Evolutionary conservation across 495 filamentous ascomycete genomes (phyloP), one percentile per base, ranked within the genome.

Genomic region (Lasiosphaeriaceae sp.): DNA sequence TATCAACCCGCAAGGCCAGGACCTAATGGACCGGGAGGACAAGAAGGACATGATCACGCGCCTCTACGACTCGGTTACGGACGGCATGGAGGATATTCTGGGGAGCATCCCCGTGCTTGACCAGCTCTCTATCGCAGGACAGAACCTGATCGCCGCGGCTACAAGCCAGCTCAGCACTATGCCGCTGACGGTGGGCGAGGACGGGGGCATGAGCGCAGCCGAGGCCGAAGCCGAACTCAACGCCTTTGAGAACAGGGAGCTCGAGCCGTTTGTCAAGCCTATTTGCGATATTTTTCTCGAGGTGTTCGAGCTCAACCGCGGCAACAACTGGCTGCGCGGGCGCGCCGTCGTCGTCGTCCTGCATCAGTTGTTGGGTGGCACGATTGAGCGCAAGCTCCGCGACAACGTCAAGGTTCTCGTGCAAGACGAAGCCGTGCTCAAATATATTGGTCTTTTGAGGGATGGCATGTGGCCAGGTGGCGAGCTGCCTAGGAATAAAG

Each of bases 211-310:
- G 50, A 86, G 86, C 12, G 83, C 86, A 1, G 90, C 89, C 2
- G 95, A 99, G 74, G 93, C 93, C 2, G 92, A 97, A 69, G 92
- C 92, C 0, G 95, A 99, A 70, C 77, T 99, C 21, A 89, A 88
- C 46, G 95, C 95, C 5, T 97, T 96, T 61, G 94, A 97, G 65
- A 84, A 90, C 59, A 48, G 86, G 55, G 90, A 96, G 62, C 77
- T 90, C 0, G 90, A 96, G 66, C 95, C 95, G 7, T 97, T 99
- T 70, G 92, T 99, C 60, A 97, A 96, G 66, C 95, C 95, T 8
- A 96, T 99, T 59, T 97, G 92, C 71, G 94, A 99, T 70, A 83
- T 97, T 52, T 99, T 99, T 70, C 84, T 97, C 39, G 95, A 97
- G 74, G 80, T 90, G 11, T 99, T 99, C 69, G 92, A 96, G 67